Conservation (phyloP, 495 filamentous ascomycete species). For the Annulohypoxylon moriforme region DNA sequence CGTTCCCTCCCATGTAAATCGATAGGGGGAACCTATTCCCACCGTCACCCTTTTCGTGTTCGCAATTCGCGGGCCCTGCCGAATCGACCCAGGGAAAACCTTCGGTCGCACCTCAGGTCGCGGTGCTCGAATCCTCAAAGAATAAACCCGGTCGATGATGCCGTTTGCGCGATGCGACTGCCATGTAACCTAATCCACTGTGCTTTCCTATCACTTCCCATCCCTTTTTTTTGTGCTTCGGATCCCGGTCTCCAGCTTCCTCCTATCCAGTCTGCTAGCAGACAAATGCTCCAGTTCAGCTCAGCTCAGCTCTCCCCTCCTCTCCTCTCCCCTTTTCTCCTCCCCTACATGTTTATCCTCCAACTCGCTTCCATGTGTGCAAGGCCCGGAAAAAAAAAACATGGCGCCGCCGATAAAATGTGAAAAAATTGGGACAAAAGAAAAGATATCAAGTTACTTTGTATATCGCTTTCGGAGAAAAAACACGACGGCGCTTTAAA, state of each 20-base stretch:
- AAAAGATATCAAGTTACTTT: slow-evolving; percentile 35
- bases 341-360: not conserved
- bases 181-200: slow-evolving; percentile 25
- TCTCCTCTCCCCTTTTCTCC: too few relatives aligned
- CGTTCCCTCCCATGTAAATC: not conserved
- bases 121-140: not conserved
- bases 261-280: slow-evolving; percentile 37
- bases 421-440: slow-evolving; percentile 35
- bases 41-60: not conserved
- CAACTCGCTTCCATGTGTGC: slow-evolving; percentile 12
- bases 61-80: not conserved
- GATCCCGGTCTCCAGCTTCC: not conserved
- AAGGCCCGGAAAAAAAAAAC: slow-evolving; percentile 19
- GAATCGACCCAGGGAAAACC: slow-evolving; percentile 12
- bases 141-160: not conserved
- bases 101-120: slow-evolving; percentile 12
- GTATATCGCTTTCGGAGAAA: slow-evolving; percentile 29
- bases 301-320: slow-evolving; percentile 14
- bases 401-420: slow-evolving; percentile 20
- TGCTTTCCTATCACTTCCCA: not conserved
- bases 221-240: slow-evolving; percentile 21
- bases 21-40: slow-evolving; percentile 1
- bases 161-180: slow-evolving; percentile 16
- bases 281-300: slow-evolving; percentile 6
- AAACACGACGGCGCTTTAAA: slow-evolving; percentile 16